Evolutionary conservation across 768 basidiomycete species (phyloP), one percentile per base, ranked within the genome.

Genomic region (Basidioascus undulatus): DNA sequence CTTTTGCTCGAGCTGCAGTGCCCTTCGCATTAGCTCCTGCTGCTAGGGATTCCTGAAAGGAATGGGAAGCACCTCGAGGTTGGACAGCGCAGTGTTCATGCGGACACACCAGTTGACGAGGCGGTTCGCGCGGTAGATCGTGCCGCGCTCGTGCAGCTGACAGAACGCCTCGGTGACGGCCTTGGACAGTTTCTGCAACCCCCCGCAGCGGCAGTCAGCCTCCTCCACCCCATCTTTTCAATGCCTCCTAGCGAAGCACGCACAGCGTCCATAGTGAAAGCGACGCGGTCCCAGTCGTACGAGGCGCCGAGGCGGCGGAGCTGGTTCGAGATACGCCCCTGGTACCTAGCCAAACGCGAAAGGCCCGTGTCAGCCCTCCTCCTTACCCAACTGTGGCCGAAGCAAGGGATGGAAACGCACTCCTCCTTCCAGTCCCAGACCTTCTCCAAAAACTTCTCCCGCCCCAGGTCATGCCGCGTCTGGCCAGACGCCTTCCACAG

Each of bases 371-470:
- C 31, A 3, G 13, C 19, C 11, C 15, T 32, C 12, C 4, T 12
- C 8, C 3, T 25, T 15, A 5, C 21, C 6, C 11, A 11, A 5
- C 1, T 4, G 21, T 12, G 27, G 23, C 1, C 12, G 25, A n/a
- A 38, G 19, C 6, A 13, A 12, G 26, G 23, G 12, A 21, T 3
- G 3, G 20, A 18, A 13, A 65, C 79, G 38, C 48, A 89, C 82
- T 89, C 83, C 49, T 86, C 79, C 58, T 92, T 96, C 92, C 92
- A 98, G 23, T 77, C 76, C 74, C 76, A 75, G 23, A 94, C 86
- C 42, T 74, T 80, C 47, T 76, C 72, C 48, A 98, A 54, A 60
- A 98, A 94, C 51, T 66, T 71, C 51, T 89, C 83, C 34, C 92
- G 71, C 1, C 92, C 92, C n/a, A 94, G 68, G 56, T 96, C 83